Evolutionary conservation across 2,329 filamentous ascomycete species (phyloP).

Genomic region (Aspergillus felis): DNA sequence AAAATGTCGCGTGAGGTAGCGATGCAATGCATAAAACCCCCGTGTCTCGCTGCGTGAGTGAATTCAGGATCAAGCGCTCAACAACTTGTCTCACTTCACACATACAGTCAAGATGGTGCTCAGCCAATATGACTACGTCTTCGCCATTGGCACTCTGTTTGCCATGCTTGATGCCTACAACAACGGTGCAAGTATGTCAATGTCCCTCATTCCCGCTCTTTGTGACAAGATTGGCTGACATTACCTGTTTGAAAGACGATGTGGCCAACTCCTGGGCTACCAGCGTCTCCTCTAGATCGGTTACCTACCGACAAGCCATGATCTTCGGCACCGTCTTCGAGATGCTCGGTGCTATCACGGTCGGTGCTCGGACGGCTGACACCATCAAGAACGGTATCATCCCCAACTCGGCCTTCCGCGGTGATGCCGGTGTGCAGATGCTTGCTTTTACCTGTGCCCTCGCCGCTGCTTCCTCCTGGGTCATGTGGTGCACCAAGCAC

Average conservation of each 20-base stretch:
- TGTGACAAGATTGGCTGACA: neutral
- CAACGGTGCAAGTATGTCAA: conserved; percentile 68
- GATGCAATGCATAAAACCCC: neutral
- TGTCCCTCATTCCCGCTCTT: neutral
- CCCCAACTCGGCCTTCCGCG: conserved; percentile 54
- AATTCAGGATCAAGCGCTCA: neutral
- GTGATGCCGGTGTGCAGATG: conserved; percentile 63
- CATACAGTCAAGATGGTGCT: conserved; percentile 50
- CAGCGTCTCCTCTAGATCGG: conserved; percentile 72
- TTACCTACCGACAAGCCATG: conserved; percentile 33
- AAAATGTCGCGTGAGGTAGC: neutral
- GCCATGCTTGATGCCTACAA: conserved; percentile 74
- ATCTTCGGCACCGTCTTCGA: conserved; percentile 62
- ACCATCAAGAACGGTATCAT: conserved; percentile 80
- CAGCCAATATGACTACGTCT: conserved; percentile 65
- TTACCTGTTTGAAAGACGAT: conserved; percentile 51
- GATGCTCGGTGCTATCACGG: conserved; percentile 62
- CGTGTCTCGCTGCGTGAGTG: neutral
- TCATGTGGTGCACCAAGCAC: conserved; percentile 75
- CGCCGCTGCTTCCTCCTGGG: conserved; percentile 53
- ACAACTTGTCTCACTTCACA: neutral
- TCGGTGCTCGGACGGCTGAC: conserved; percentile 66
- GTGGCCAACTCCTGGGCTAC: conserved; percentile 82
- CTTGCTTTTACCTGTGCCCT: conserved; percentile 47
- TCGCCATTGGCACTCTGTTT: conserved; percentile 72